Percentiles rank a stretch among this genome's conserved stretches.
These are phyloP conservation scores for Psilocybe sp. DNA, from an alignment of 768 basidiomycete genomes.

Conservation along the genomic window DNA sequence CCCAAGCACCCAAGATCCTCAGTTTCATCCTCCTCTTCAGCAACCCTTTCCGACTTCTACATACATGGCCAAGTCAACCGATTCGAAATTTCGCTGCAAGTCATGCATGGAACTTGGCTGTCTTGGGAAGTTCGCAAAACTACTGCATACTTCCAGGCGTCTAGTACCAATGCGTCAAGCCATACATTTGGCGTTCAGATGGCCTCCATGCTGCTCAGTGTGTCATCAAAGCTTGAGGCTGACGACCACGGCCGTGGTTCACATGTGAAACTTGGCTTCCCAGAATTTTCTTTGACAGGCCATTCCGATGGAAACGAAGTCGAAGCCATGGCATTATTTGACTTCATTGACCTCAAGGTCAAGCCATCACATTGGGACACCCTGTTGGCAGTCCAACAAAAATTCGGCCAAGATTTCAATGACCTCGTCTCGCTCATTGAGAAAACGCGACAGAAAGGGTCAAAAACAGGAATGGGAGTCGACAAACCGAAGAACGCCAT, in stretches of 20 bases:
- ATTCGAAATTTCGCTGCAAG: conserved; percentile 64
- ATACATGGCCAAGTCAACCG: conserved; percentile 51
- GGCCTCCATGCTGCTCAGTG: conserved; percentile 55
- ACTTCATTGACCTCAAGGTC: conserved; percentile 68
- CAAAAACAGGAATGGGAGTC: conserved; percentile 17
- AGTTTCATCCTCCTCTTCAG: conserved; percentile 18
- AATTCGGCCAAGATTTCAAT: conserved; percentile 87
- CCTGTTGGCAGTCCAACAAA: conserved; percentile 78
- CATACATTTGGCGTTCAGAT: conserved; percentile 62
- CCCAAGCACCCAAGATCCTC: conserved; percentile 34
- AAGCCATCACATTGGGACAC: conserved; percentile 86
- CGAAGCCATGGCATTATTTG: conserved; percentile 57
- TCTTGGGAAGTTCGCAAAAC: conserved; percentile 65
- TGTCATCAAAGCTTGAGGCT: conserved; percentile 46
- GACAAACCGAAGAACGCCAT: conserved; percentile 11
- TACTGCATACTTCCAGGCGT: conserved; percentile 43
- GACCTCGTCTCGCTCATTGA: conserved; percentile 69
- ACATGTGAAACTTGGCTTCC: conserved; percentile 62
- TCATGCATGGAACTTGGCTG: conserved; percentile 88
- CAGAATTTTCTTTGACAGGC: conserved; percentile 63
- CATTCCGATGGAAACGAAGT: conserved; percentile 46
- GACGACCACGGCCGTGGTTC: conserved; percentile 36
- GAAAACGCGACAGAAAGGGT: conserved; percentile 43
- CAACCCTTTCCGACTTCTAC: conserved; percentile 23
- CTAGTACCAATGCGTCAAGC: conserved; percentile 27